Percentiles rank a stretch among this genome's conserved stretches.
These are phyloP conservation scores for Bondarzewia mesenterica DNA, from an alignment of 1,284 basidiomycete species.

Conservation along the genomic window DNA sequence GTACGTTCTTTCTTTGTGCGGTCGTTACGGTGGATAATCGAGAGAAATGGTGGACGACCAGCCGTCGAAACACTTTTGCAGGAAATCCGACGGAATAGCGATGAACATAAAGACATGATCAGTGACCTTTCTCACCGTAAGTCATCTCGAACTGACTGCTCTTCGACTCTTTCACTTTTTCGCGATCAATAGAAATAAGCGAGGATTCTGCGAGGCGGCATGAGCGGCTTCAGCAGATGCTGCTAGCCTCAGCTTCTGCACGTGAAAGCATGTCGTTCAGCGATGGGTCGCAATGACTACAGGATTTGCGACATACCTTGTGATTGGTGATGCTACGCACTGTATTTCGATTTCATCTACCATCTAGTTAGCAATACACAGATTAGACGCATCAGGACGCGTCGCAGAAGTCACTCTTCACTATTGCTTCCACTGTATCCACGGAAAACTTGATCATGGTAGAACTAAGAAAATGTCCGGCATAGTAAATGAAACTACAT, in stretches of 20 bases:
- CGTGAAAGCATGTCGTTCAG: conserved; percentile 9
- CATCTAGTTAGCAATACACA: no score
- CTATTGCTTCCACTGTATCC: no score
- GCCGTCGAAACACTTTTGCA: conserved; percentile 6
- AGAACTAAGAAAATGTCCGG: no score
- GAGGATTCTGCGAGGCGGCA: conserved; percentile 12
- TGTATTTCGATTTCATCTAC: no score
- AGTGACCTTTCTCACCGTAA: conserved; percentile 7
- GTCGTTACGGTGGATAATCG: not conserved
- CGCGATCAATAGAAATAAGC: not conserved
- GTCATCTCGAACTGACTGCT: not conserved
- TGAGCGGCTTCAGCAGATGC: conserved; percentile 9
- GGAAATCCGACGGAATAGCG: conserved; percentile 3
- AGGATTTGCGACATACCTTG: no score
- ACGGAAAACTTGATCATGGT: no score
- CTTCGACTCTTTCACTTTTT: not conserved
- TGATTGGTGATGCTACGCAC: no score
- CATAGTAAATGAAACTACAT: no score
- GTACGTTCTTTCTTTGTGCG: not conserved
- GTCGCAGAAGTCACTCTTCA: no score
- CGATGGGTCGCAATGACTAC: not conserved
- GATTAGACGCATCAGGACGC: no score
- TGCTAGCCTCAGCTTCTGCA: conserved; percentile 13
- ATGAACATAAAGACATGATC: conserved; percentile 8
- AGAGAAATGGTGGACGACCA: not conserved